Conservation (phyloP, 306 rosid species). For the Castanea sativa region DNA sequence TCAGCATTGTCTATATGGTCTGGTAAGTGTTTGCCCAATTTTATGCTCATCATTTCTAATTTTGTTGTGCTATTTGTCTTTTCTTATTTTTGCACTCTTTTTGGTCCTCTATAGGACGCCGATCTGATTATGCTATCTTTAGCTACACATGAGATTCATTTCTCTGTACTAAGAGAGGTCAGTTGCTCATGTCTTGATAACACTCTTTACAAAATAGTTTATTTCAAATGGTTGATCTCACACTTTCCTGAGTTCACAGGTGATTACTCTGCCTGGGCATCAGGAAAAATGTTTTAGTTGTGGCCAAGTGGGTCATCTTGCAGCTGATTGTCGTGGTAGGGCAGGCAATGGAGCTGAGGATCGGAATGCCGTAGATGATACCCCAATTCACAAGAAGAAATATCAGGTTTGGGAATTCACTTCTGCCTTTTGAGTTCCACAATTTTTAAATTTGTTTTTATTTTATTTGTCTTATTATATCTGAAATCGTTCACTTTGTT, state of each 20-base stretch:
- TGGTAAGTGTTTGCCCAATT: slow-evolving; percentile 56
- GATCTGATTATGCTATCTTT: slow-evolving; percentile 91
- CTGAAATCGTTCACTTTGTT: slow-evolving; percentile 20
- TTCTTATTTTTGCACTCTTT: not conserved
- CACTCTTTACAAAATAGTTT: slow-evolving; percentile 16
- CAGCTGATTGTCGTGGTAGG: slow-evolving; percentile 86
- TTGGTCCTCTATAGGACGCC: slow-evolving; percentile 69
- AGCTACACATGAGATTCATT: slow-evolving; percentile 96
- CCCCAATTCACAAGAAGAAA: slow-evolving; percentile 89
- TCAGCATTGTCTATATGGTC: slow-evolving; percentile 85
- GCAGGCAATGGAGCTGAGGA: slow-evolving; percentile 47
- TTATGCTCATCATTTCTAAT: slow-evolving; percentile 3
- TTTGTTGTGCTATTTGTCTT: slow-evolving; percentile 2
- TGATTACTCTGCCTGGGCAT: slow-evolving; percentile 80
- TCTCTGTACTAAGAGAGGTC: slow-evolving; percentile 96
- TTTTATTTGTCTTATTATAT: slow-evolving; percentile 13
- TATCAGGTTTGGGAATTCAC: slow-evolving; percentile 70
- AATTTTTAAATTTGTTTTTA: slow-evolving; percentile 12
- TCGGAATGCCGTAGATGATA: slow-evolving; percentile 64
- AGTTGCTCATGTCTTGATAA: slow-evolving; percentile 31
- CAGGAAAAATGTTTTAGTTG: slow-evolving; percentile 84
- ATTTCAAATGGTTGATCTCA: slow-evolving; percentile 27
- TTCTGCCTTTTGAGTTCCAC: slow-evolving; percentile 18
- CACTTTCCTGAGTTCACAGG: slow-evolving; percentile 46
- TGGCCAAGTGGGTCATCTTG: slow-evolving; percentile 94